Evolutionary conservation across 2,329 filamentous ascomycete species (phyloP).

Genomic region (Onygena corvina): DNA sequence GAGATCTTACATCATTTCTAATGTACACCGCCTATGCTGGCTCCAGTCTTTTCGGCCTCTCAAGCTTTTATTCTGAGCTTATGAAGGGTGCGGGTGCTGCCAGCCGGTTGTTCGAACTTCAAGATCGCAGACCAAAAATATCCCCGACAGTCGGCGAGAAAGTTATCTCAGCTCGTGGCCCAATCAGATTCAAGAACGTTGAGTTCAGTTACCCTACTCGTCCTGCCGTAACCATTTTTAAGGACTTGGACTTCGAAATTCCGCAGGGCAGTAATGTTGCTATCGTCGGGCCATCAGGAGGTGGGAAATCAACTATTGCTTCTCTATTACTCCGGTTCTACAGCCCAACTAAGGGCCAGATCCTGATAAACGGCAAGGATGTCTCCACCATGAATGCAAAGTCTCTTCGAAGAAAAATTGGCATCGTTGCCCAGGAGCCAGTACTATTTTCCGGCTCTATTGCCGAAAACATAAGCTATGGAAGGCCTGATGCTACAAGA

Average conservation of each 20-base stretch:
- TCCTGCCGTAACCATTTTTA: conserved; percentile 84
- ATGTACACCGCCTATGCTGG: conserved; percentile 90
- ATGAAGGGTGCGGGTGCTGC: conserved; percentile 99
- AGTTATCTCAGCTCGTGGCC: conserved; percentile 72
- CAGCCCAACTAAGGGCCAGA: conserved; percentile 60
- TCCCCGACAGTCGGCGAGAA: conserved; percentile 70
- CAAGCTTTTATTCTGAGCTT: conserved; percentile 91
- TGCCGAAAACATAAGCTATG: conserved; percentile 79
- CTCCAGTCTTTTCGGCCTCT: conserved; percentile 84
- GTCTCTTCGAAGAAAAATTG: conserved; percentile 80
- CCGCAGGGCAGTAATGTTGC: conserved; percentile 89
- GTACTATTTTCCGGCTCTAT: conserved; percentile 76
- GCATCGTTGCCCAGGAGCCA: conserved; percentile 89
- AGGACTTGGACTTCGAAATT: conserved; percentile 77
- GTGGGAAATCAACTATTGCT: conserved; percentile 91
- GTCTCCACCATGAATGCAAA: conserved; percentile 83
- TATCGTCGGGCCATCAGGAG: conserved; percentile 89
- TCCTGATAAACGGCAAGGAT: conserved; percentile 74
- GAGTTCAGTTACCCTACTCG: conserved; percentile 86
- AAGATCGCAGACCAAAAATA: conserved; percentile 77
- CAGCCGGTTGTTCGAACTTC: conserved; percentile 88
- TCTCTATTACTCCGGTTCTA: conserved; percentile 90
- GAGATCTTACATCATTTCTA: conserved; percentile 88
- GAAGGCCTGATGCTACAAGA: conserved; percentile 63
- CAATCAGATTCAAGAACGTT: conserved; percentile 78